A percentile compares a stretch with the other conserved stretches of the same genome.
Evolutionary conservation across 2,329 filamentous ascomycete species (phyloP).

Genomic region (Sordariomycetes sp.): DNA sequence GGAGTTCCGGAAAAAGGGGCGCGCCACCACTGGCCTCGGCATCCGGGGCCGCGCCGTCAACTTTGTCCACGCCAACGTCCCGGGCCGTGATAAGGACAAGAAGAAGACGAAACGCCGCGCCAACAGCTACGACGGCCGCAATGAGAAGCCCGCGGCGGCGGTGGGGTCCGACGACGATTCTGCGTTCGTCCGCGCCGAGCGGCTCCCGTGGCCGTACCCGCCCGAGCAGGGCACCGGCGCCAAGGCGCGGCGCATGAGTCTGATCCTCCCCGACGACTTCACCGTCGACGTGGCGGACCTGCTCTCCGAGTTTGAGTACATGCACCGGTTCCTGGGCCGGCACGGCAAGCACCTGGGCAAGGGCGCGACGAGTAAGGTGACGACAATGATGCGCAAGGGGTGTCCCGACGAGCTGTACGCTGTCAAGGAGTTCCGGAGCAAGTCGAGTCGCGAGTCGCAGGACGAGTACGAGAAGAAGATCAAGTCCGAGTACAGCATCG

Average conservation of each 20-base stretch:
- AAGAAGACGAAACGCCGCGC: conserved; percentile 19
- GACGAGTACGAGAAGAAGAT: conserved; percentile 78
- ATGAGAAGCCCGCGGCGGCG: conserved; percentile 6
- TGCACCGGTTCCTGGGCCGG: conserved; percentile 56
- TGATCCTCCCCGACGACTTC: conserved; percentile 63
- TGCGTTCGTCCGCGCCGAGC: conserved; percentile 20
- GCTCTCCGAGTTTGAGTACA: conserved; percentile 55
- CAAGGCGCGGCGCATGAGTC: conserved; percentile 66
- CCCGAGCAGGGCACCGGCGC: conserved; percentile 61
- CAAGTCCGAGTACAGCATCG: conserved; percentile 81
- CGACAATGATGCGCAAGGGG: conserved; percentile 63
- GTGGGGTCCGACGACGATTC: conserved; percentile 1
- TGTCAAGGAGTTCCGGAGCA: conserved; percentile 76
- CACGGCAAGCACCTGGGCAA: conserved; percentile 67
- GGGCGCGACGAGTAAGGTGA: conserved; percentile 72
- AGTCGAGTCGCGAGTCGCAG: conserved; percentile 53
- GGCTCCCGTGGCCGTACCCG: conserved; percentile 43
- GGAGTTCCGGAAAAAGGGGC: conserved; percentile 36
- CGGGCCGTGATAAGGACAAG: conserved; percentile 6
- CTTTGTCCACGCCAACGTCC: conserved; percentile 22
- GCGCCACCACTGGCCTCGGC: conserved; percentile 35
- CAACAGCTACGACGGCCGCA: conserved; percentile 33
- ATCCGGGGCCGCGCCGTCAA: conserved; percentile 34
- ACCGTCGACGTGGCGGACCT: conserved; percentile 58
- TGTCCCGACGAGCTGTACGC: conserved; percentile 56